These are phyloP conservation scores for Pyricularia pennisetigena DNA, from an alignment of 2,329 filamentous ascomycete genomes.

Conservation along the genomic window DNA sequence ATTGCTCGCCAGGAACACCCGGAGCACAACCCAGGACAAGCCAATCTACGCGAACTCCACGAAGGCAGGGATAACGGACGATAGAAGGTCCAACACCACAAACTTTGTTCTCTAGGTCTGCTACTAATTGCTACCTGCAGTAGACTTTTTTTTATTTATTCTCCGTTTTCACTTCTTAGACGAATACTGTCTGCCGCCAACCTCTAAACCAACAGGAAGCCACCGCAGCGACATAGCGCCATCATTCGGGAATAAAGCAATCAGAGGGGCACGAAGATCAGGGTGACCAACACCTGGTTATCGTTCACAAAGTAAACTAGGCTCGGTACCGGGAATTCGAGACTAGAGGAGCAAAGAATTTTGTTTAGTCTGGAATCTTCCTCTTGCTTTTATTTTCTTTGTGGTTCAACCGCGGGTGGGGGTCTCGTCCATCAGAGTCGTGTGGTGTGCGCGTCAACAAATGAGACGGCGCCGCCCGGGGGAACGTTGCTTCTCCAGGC, in stretches of 20 bases:
- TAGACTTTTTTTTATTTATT: not conserved
- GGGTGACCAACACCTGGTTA: not conserved
- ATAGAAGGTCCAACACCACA: not conserved
- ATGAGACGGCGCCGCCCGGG: not conserved
- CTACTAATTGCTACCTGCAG: not conserved
- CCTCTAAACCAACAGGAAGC: not conserved
- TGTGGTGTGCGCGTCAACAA: not conserved
- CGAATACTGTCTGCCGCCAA: not conserved
- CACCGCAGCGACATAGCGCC: not conserved
- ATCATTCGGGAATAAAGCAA: not conserved
- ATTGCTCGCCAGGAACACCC: not conserved
- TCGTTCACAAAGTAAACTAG: not conserved
- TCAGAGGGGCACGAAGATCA: not conserved
- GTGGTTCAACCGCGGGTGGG: not conserved
- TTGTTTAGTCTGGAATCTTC: conserved; percentile 11
- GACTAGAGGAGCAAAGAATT: not conserved
- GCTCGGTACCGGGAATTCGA: not conserved
- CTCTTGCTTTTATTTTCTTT: conserved; percentile 8
- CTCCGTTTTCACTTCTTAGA: not conserved
- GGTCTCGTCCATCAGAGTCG: not conserved
- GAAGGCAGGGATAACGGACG: not conserved
- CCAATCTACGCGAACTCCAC: not conserved
- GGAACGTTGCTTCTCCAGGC: conserved; percentile 1
- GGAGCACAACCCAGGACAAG: not conserved
- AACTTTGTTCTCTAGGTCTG: not conserved